Percentiles rank a stretch among this genome's conserved stretches.
phyloP scores from a whole-genome alignment of 768 basidiomycete genomes.

The Phallus indusiatus region DNA sequence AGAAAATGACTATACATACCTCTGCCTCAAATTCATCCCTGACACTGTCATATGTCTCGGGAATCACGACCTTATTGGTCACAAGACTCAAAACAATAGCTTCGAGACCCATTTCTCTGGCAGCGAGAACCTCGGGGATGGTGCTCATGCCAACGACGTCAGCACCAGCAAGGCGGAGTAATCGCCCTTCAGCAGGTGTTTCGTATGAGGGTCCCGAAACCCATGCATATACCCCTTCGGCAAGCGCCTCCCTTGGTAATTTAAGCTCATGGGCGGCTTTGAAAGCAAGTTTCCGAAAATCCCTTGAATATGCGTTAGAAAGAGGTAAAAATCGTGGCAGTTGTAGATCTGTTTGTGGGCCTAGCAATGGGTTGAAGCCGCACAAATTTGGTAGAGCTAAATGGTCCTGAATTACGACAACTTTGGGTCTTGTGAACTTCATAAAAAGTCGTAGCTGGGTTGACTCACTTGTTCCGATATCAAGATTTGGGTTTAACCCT shows the following conservation, averaged over 20 bases:
- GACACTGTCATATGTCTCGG: slow-evolving; percentile 54
- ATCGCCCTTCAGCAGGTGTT: slow-evolving; percentile 76
- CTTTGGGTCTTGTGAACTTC: slow-evolving; percentile 26
- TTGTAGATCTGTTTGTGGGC: slow-evolving; percentile 48
- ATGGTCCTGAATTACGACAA: slow-evolving; percentile 81
- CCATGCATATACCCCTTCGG: slow-evolving; percentile 85
- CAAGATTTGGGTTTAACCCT: slow-evolving; percentile 59
- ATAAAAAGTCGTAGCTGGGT: too few relatives aligned
- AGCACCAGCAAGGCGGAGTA: slow-evolving; percentile 64
- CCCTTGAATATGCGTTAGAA: slow-evolving; percentile 71
- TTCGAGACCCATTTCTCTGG: slow-evolving; percentile 63
- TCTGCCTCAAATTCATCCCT: slow-evolving; percentile 71
- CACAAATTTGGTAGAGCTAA: slow-evolving; percentile 70
- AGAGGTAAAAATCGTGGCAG: slow-evolving; percentile 75
- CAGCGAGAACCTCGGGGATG: slow-evolving; percentile 79
- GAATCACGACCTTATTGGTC: slow-evolving; percentile 78
- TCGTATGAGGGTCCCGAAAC: slow-evolving; percentile 88
- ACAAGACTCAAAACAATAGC: slow-evolving; percentile 76
- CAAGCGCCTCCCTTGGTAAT: slow-evolving; percentile 44
- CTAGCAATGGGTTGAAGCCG: slow-evolving; percentile 73
- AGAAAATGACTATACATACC: slow-evolving; percentile 30
- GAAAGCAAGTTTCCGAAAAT: slow-evolving; percentile 64
- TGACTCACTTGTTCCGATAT: slow-evolving; percentile 71
- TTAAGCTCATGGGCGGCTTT: slow-evolving; percentile 56
- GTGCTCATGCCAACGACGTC: slow-evolving; percentile 96